Base-by-base conservation (phyloP, 306 rosid genomes). In the Sindora glabra region DNA sequence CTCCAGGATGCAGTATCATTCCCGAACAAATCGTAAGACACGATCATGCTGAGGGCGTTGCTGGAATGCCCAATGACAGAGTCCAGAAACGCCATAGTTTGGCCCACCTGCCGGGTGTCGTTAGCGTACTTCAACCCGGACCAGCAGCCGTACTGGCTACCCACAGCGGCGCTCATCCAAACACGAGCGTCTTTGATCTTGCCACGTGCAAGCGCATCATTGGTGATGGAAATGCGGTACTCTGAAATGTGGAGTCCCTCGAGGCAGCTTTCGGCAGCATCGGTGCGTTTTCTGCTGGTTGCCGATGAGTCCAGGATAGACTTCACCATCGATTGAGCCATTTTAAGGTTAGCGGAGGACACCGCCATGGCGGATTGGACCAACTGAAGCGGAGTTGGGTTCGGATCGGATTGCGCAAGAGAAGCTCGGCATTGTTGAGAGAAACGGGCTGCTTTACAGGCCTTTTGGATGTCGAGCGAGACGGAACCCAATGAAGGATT, bases 371-470 rank as follows among this genome's bases (percentile, higher is more conserved):
- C 83, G 11, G 74, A 53, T n/a, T 75, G 76, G 72, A 92, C 16
- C 7, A 79, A 59, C 21, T 86, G 69, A 22, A 80, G 44, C 0
- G 86, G 12, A 9, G 80, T 22, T 0, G 90, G 72, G 10, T 69
- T 56, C 2, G 69, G 52, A 0, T 12, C 17, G 38, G 67, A 37
- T 44, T 67, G 41, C 44, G 81, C 0, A 3, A 92, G 67, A 15
- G 94, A 64, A 53, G 78, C 16, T 17, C 55, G 38, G 66, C 99
- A 92, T 32, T 34, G 62, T 23, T 68, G 74, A 0, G 90, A 86
- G 72, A 84, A 92, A 38, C 90, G 94, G 3, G 99, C 89, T 49
- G 95, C 95, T 3, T 56, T 59, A 75, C 99, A 92, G 61, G 85
- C 89, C 8, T 21, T 60, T 3, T 56, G 84, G 68, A 84, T 74